Evolutionary conservation across 495 filamentous ascomycete species (phyloP), one percentile per base, ranked within the genome.

Genomic region (Tuber magnatum): DNA sequence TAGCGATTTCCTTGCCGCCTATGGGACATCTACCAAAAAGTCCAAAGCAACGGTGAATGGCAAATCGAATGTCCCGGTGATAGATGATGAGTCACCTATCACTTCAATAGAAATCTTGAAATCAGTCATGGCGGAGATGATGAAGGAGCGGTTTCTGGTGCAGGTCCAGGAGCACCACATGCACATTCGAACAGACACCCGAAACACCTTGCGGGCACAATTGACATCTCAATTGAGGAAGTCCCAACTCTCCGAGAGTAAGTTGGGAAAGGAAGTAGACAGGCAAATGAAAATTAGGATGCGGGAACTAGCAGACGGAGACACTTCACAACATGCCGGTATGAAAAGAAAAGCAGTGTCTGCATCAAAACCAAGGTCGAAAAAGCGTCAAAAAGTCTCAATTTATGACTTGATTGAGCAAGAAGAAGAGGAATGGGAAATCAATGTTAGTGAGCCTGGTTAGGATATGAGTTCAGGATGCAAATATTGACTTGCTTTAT

Each of bases 231-330:
- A 83, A 24, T 79, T 85, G 69, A 82, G 83, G 76, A 82, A 77
- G 76, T 77, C 71, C 69, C 86, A 83, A 48, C 83, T 81, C 72
- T 86, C 84, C 75, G 86, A 84, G 75, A 86, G 86, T 28, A 92
- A 90, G 79, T 88, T 88, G 68, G 88, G 86, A 69, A 84, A 85
- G 41, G 88, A 89, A 71, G 85, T 86, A 22, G 84, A 88, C 46
- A 84, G 83, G 24, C 85, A 86, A 79, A 85, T 90, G 12, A 86
- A 89, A 70, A 85, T 88, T 56, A 86, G 85, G 24, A 83, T 92
- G 22, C 81, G 84, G 43, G 84, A 87, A 44, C 84, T 87, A 70
- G 83, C 86, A 18, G 81, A 83, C 42, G 81, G 81, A 8, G 78
- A 83, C 74, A 71, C 70, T 28, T 32, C 72, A 4, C 84, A 87